Base-by-base conservation (phyloP, 2,329 filamentous ascomycete species). In the Fusarium odoratissimum region DNA sequence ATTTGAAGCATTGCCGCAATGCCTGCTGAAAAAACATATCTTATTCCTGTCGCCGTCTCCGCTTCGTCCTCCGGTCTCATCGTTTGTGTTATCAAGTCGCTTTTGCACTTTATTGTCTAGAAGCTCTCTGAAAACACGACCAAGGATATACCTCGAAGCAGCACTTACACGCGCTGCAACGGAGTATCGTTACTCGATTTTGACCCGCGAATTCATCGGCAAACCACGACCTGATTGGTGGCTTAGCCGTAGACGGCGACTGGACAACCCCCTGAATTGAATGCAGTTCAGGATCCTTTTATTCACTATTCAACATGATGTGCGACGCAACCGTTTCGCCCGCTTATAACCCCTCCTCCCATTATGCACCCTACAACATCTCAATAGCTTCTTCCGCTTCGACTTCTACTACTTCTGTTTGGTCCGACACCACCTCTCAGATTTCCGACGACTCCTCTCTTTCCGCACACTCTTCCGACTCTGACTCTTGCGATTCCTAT, bases 371-470 rank as follows among this genome's bases (percentile, higher is more conserved):
- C 73, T 95, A 94, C 83, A 89, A 89, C 80, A 89, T 90, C 67
- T 91, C 92, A 45, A 84, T 94, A 86, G 90, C 91, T 79, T 92
- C 92, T 63, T 93, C 92, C 75, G 90, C 92, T 65, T 94, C 93
- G 35, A 92, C 92, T 62, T 95, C 93, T 25, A 89, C 91, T 64
- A 89, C 91, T 62, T 96, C 93, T 38, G 87, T 94, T 76, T 96
- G 94, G 87, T 96, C 94, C 74, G 87, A 92, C 78, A 88, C 86
- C 56, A 91, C 90, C 62, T 91, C 90, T 25, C 91, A 94, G 83
- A 86, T 87, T 70, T 93, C 92, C 60, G 90, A 92, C 76, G 91
- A 91, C 68, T 91, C 91, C 44, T 91, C 90, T 60, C 82, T 88
- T 72, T 91, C 91, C 61, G 86, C 89, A 67, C 86, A 87, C 79